Percentiles rank a stretch among this genome's conserved stretches.
Evolutionary conservation across 257 asterid species (phyloP).

Genomic region (Pogostemon cablin): DNA sequence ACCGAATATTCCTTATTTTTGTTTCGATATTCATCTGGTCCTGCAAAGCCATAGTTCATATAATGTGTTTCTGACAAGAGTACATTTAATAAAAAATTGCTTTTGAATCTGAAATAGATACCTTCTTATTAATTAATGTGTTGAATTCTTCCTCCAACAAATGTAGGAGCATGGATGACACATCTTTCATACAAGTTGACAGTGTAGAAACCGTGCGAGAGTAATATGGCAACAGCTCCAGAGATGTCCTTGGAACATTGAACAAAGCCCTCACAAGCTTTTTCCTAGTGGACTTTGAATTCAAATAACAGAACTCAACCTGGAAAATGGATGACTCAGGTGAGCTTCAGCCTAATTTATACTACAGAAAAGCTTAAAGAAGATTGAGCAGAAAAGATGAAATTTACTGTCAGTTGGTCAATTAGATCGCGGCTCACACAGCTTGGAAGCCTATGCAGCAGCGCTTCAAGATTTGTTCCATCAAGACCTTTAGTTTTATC

Average conservation of each 20-base stretch:
- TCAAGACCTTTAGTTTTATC: constrained; percentile 90
- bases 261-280: constrained; percentile 96
- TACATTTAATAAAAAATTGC: constrained; percentile 23
- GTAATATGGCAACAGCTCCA: constrained; percentile 93
- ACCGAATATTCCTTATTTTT: constrained; percentile 91
- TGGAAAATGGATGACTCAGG: constrained; percentile 39
- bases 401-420: constrained; percentile 90
- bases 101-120: constrained; percentile 35
- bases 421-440: constrained; percentile 98
- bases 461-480: constrained; percentile 85
- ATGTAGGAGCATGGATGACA: constrained; percentile 86
- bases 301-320: constrained; percentile 99
- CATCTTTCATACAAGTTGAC: constrained; percentile 95
- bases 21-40: constrained; percentile 99
- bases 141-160: constrained; percentile 97
- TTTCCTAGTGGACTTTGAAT: constrained; percentile 92
- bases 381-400: constrained; percentile 33
- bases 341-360: constrained; percentile 36
- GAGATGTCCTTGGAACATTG: constrained; percentile 96
- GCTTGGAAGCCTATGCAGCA: constrained; percentile 91
- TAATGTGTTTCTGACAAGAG: constrained; percentile 21
- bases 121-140: constrained; percentile 91
- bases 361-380: constrained; percentile 27
- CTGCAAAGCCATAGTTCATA: constrained; percentile 50
- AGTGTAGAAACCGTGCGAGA: constrained; percentile 97